A percentile compares a stretch with the other conserved stretches of the same genome.
Evolutionary conservation across 2,329 filamentous ascomycete species (phyloP).

Genomic region (Hypoxylon sp.): DNA sequence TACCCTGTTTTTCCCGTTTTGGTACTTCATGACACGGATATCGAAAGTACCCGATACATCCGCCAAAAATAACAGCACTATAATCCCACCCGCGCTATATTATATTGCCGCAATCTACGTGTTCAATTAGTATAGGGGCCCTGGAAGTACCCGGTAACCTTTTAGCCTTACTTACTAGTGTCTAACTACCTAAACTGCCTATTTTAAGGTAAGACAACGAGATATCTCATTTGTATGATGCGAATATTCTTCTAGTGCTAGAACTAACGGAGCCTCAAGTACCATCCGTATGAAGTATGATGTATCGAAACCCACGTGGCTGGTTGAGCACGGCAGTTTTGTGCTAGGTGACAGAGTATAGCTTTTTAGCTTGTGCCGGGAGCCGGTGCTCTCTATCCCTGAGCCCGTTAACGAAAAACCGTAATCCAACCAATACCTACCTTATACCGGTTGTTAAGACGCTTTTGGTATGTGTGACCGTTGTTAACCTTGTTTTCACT

Average conservation of each 20-base stretch:
- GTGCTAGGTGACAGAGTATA: constrained; percentile 18
- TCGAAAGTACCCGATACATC: constrained; percentile 34
- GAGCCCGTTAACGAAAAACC: constrained; percentile 9
- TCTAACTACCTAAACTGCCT: constrained; percentile 1
- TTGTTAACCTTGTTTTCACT: constrained; percentile 17
- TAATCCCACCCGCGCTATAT: constrained; percentile 22
- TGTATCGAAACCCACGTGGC: constrained; percentile 37
- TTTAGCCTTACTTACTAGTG: neutral
- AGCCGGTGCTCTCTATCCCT: constrained; percentile 7
- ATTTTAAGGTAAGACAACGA: constrained; percentile 15
- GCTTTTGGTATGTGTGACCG: neutral
- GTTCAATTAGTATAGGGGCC: constrained; percentile 18
- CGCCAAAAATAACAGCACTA: constrained; percentile 21
- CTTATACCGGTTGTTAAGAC: neutral
- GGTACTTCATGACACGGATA: constrained; percentile 37
- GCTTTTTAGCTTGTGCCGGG: neutral
- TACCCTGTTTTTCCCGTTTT: constrained; percentile 34
- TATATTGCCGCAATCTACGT: constrained; percentile 25
- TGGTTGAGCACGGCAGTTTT: constrained; percentile 8
- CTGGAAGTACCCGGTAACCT: neutral
- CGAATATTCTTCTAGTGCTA: constrained; percentile 37
- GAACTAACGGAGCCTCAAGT: constrained; percentile 27
- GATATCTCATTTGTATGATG: constrained; percentile 24
- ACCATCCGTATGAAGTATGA: constrained; percentile 18
- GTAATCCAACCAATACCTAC: constrained; percentile 20